Evolutionary conservation across 2,329 filamentous ascomycete genomes (phyloP).

Genomic region (Sphaerulina vaccinii): DNA sequence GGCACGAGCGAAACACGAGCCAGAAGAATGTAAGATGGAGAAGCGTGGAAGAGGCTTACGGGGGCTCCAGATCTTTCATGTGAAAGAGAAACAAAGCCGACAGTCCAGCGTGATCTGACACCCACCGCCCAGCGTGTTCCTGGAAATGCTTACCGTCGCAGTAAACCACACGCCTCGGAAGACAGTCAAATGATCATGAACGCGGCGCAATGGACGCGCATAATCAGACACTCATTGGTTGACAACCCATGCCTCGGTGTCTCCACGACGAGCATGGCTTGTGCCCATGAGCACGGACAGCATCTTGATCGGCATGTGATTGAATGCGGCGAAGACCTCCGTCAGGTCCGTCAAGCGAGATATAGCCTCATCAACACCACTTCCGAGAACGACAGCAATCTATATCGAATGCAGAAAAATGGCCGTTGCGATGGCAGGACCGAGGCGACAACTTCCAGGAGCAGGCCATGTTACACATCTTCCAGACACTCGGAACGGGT

Average conservation of each 20-base stretch:
- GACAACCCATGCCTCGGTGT: background rate
- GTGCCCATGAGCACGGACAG: background rate
- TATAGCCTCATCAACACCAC: background rate
- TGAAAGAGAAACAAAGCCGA: constrained; percentile 13
- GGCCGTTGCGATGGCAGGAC: no score
- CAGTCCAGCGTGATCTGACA: background rate
- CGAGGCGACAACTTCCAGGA: no score
- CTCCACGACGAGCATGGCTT: background rate
- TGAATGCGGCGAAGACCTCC: background rate
- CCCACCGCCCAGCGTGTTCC: background rate
- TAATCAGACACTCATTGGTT: background rate
- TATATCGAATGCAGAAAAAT: no score
- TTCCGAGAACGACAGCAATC: background rate
- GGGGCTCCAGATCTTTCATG: constrained; percentile 8
- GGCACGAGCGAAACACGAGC: constrained; percentile 13
- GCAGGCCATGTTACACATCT: no score
- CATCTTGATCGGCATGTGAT: background rate
- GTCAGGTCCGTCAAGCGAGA: background rate
- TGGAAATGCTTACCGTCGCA: background rate
- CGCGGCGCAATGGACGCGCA: no score
- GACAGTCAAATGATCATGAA: background rate
- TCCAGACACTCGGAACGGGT: no score
- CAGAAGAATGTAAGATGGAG: constrained; percentile 7
- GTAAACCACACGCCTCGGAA: background rate
- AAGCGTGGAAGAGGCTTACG: background rate